phyloP scores from a whole-genome alignment of 441 rosid species.

The Macaranga tanarius region DNA sequence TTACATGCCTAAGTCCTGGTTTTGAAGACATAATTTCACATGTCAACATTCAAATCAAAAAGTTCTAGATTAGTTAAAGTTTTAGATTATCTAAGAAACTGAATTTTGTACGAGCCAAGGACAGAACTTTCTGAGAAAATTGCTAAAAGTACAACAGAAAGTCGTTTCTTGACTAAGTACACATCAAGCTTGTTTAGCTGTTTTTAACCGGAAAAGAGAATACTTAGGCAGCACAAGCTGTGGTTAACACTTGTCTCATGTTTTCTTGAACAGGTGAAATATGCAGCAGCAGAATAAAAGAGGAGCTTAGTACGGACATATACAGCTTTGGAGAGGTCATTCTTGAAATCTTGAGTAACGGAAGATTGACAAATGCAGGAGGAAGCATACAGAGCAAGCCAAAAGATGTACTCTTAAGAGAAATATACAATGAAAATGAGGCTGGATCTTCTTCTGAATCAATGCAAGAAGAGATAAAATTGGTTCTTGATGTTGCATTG shows the following conservation, averaged over 20 bases:
- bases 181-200: not conserved
- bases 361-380: constrained; percentile 47
- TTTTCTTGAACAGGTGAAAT: constrained; percentile 42
- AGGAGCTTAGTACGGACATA: constrained; percentile 52
- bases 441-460: constrained; percentile 30
- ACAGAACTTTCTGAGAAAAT: not conserved
- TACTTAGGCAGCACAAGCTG: not conserved
- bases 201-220: not conserved
- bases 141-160: constrained; percentile 11
- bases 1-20: constrained; percentile 6
- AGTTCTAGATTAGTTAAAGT: not conserved
- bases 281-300: constrained; percentile 36
- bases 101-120: constrained; percentile 6
- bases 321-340: constrained; percentile 76
- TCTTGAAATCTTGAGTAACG: constrained; percentile 67
- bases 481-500: constrained; percentile 67
- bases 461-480: constrained; percentile 49
- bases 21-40: not conserved
- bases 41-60: constrained; percentile 20
- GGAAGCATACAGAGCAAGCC: constrained; percentile 49
- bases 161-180: constrained; percentile 1
- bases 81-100: constrained; percentile 11
- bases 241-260: not conserved
- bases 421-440: constrained; percentile 54
- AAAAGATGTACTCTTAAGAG: constrained; percentile 56